Evolutionary conservation across 1,284 basidiomycete genomes (phyloP), one percentile per base, ranked within the genome.

Genomic region (Leccinum pallidistipes): DNA sequence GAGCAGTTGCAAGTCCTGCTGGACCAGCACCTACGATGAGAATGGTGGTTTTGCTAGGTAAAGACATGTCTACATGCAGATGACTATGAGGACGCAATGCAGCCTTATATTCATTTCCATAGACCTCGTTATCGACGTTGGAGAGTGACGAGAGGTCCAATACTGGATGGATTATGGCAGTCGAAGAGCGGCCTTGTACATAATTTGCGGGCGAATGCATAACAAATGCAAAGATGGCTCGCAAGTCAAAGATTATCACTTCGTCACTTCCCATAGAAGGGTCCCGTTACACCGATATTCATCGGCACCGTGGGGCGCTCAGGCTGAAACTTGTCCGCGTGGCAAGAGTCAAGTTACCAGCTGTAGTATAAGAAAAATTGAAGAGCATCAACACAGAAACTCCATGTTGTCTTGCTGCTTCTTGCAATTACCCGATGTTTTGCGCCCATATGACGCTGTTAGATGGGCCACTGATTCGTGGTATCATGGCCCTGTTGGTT

Each of bases 1-100:
- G 47, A 0, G 71, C 70, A 1, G 65, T 1, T 1, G 64, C 67
- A 3, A 75, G 69, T 31, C 71, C 73, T 1, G 65, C 27, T 14
- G 71, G 70, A 18, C 70, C 70, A 24, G 73, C 73, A 1, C 75
- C 73, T 18, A 75, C 70, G 21, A 75, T 67, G 38, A 75, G 70
- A 12, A 74, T 60, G 49, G 68, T 66, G 7, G 68, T 67, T 27
- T 11, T 57, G 8, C 62, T 59, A 18, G 75, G 75, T 49, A 74
- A 59, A 11, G 66, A 65, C 71, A 69, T 68, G 5, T 3, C 24
- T 27, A 29, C 29, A 29, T 50, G 16, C 21, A 21, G 32, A 38
- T 16, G 1, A 52, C 24, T 6, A 32, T 18, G 51, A 61, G 5
- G 49, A 27, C 49, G 27, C 49, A 29, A 50, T 40, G 40, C 40